A percentile compares a stretch with the other conserved stretches of the same genome.
These are phyloP conservation scores for Trichophyton benhamiae DNA, from an alignment of 2,329 filamentous ascomycete genomes.

Conservation along the genomic window DNA sequence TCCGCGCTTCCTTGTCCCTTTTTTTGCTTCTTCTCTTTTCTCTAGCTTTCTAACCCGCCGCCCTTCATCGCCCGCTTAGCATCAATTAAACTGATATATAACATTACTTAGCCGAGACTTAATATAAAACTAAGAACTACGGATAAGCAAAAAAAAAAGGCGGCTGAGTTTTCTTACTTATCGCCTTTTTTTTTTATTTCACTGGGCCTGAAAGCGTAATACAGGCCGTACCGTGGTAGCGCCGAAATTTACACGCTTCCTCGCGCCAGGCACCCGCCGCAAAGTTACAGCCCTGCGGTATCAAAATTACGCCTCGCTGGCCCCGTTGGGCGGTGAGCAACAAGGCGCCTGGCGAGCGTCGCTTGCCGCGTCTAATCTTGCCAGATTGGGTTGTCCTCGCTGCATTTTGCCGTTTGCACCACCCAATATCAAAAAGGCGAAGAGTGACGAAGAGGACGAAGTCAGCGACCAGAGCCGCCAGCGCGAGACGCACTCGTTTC, in stretches of 20 bases:
- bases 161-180: no score
- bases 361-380: slow-evolving; percentile 14
- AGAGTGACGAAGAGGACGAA: background rate
- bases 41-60: background rate
- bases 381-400: slow-evolving; percentile 10
- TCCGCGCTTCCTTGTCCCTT: background rate
- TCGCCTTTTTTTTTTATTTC: background rate
- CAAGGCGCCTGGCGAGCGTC: slow-evolving; percentile 6
- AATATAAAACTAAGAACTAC: background rate
- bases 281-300: background rate
- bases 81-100: no score
- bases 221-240: background rate
- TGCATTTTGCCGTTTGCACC: slow-evolving; percentile 13
- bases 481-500: background rate
- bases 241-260: background rate
- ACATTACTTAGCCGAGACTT: background rate
- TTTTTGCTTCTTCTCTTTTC: background rate
- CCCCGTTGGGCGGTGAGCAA: slow-evolving; percentile 9
- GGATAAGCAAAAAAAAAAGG: background rate
- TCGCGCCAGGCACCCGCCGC: background rate
- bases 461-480: background rate
- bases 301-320: background rate
- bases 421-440: slow-evolving; percentile 9
- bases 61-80: background rate
- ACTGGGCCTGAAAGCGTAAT: background rate